These are phyloP conservation scores for Macadamia integrifolia DNA, from an alignment of 164 flowering plant species.

Conservation along the genomic window DNA sequence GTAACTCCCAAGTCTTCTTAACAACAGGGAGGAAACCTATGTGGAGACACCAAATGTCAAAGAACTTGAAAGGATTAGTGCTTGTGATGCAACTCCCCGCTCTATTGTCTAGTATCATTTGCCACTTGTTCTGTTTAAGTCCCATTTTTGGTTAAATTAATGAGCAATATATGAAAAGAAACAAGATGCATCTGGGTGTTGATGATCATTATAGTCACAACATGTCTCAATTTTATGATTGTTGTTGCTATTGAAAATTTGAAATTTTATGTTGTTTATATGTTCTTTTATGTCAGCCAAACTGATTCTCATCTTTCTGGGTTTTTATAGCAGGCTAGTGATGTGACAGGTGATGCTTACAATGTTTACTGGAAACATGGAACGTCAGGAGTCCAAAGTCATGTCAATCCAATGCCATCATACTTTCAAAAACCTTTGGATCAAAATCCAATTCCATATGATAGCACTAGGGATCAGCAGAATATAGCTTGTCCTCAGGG, in stretches of 20 bases:
- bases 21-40: too few relatives aligned
- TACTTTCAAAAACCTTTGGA: constrained; percentile 48
- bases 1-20: too few relatives aligned
- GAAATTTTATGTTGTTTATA: not conserved
- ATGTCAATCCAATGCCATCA: constrained; percentile 29
- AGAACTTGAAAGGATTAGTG: too few relatives aligned
- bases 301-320: constrained; percentile 15
- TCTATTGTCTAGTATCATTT: too few relatives aligned
- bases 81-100: too few relatives aligned
- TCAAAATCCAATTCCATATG: constrained; percentile 37
- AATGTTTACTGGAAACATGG: constrained; percentile 64
- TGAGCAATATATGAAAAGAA: too few relatives aligned
- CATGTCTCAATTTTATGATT: not conserved
- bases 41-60: too few relatives aligned
- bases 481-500: constrained; percentile 35
- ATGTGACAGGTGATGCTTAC: constrained; percentile 35
- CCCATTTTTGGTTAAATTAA: too few relatives aligned
- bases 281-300: constrained; percentile 3
- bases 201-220: too few relatives aligned
- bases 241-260: not conserved
- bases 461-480: constrained; percentile 47
- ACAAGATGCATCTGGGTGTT: too few relatives aligned
- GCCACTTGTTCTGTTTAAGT: too few relatives aligned
- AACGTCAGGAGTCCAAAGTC: constrained; percentile 46
- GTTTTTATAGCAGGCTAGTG: constrained; percentile 45